Evolutionary conservation across 352 stramenopile species (phyloP).

Genomic region (Pelagophyceae sp.): DNA sequence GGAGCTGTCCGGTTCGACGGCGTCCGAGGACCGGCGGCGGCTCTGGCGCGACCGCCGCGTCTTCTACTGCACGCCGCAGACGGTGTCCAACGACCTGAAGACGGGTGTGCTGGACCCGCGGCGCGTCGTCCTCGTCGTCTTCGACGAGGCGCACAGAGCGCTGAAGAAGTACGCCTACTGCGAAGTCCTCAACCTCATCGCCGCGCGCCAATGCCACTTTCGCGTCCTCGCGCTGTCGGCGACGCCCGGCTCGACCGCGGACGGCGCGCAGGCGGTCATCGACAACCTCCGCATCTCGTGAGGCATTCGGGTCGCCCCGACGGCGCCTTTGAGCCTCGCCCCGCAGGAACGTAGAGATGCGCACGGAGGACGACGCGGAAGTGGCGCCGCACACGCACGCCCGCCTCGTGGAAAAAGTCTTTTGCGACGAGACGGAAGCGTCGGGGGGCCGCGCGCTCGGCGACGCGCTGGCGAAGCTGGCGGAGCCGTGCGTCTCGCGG

Average conservation of each 20-base stretch:
- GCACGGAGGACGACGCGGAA: slow-evolving; percentile 82
- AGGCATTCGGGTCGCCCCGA: no score
- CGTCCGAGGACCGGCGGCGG: slow-evolving; percentile 48
- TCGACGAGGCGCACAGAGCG: slow-evolving; percentile 94
- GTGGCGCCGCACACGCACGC: slow-evolving; percentile 82
- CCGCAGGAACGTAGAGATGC: slow-evolving; percentile 35
- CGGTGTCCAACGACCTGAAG: slow-evolving; percentile 87
- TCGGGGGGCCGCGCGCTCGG: slow-evolving; percentile 41
- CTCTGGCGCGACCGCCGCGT: slow-evolving; percentile 84
- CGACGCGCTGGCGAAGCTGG: slow-evolving; percentile 41
- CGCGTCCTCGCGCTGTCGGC: slow-evolving; percentile 86
- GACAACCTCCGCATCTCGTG: slow-evolving; percentile 81
- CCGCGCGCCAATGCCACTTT: slow-evolving; percentile 62
- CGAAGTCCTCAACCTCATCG: slow-evolving; percentile 59
- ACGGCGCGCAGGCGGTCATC: slow-evolving; percentile 86
- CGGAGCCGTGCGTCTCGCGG: slow-evolving; percentile 31
- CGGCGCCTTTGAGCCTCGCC: no score
- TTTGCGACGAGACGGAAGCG: slow-evolving; percentile 41
- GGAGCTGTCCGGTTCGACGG: slow-evolving; percentile 50
- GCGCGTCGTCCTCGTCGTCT: slow-evolving; percentile 86
- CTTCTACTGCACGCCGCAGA: slow-evolving; percentile 98
- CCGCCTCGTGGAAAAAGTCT: slow-evolving; percentile 49
- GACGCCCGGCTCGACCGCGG: slow-evolving; percentile 88
- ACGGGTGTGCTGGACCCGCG: slow-evolving; percentile 41
- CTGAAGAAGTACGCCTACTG: slow-evolving; percentile 93